phyloP scores from a whole-genome alignment of 1,284 basidiomycete species.

The Trichosporon faecale region DNA sequence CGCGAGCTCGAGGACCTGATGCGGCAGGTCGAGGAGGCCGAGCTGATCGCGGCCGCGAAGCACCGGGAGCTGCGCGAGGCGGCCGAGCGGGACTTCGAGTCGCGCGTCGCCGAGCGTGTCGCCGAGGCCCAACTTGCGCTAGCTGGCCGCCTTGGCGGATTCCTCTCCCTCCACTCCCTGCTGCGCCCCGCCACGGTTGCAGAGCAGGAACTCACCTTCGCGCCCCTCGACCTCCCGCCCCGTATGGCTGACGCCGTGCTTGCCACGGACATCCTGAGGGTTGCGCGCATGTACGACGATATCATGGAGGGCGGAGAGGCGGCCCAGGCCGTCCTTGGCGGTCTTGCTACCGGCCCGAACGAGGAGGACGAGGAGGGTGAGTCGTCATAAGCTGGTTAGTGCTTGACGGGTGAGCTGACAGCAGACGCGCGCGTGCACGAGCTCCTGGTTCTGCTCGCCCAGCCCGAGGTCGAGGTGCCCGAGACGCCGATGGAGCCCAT shows the following conservation, averaged over 20 bases:
- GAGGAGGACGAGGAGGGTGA: conserved; percentile 44
- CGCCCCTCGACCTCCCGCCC: conserved; percentile 44
- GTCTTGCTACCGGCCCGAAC: conserved; percentile 28
- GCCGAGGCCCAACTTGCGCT: conserved; percentile 40
- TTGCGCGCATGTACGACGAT: conserved; percentile 44
- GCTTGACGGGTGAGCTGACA: conserved; percentile 6
- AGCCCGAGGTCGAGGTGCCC: conserved; percentile 8
- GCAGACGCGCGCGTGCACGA: conserved; percentile 43
- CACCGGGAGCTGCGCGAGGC: conserved; percentile 32
- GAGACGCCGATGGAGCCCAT: not conserved
- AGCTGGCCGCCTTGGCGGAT: conserved; percentile 60
- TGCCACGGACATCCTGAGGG: conserved; percentile 45
- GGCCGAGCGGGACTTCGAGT: conserved; percentile 19
- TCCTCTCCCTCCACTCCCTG: conserved; percentile 64
- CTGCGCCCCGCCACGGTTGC: conserved; percentile 51
- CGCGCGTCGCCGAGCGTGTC: conserved; percentile 12
- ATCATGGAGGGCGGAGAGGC: conserved; percentile 35
- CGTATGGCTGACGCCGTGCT: conserved; percentile 46
- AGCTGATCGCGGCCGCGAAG: conserved; percentile 33
- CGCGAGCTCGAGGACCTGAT: conserved; percentile 78
- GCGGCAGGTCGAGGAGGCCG: conserved; percentile 63
- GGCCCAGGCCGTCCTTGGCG: conserved; percentile 29
- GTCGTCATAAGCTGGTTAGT: conserved; percentile 13
- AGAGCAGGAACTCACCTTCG: conserved; percentile 49
- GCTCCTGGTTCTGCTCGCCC: conserved; percentile 34